Conservation (phyloP, 805 yeast genomes). For the Candida lessepsii region DNA sequence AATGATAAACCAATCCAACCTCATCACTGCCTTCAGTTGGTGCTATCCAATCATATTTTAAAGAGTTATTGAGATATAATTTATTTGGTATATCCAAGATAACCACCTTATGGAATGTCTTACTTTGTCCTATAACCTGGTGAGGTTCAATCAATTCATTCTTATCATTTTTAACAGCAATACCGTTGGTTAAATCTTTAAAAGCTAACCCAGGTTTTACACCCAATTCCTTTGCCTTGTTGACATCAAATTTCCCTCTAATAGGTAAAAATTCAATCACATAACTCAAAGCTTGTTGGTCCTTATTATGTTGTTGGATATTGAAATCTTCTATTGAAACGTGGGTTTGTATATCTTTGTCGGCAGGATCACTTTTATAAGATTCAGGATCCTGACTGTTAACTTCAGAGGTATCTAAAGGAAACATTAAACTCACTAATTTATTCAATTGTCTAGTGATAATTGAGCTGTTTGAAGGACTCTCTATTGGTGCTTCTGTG, state of each 20-base stretch:
- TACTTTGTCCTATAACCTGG: conserved; percentile 68
- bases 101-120: conserved; percentile 57
- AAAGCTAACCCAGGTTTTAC: conserved; percentile 64
- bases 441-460: conserved; percentile 25
- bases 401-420: conserved; percentile 42
- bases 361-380: conserved; percentile 37
- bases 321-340: conserved; percentile 18
- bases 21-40: conserved; percentile 32
- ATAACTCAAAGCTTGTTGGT: conserved; percentile 57
- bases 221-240: conserved; percentile 65
- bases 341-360: conserved; percentile 39
- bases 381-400: conserved; percentile 38
- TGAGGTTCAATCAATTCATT: conserved; percentile 63
- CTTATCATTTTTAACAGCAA: conserved; percentile 51
- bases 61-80: conserved; percentile 37
- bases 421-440: conserved; percentile 57
- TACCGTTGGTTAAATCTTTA: conserved; percentile 59
- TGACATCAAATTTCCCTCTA: conserved; percentile 73
- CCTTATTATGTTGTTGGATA: conserved; percentile 8
- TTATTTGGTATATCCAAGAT: conserved; percentile 71
- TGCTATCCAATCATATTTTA: conserved; percentile 32
- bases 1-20: conserved; percentile 66
- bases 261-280: conserved; percentile 63
- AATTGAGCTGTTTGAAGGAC: neutral
- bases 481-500: conserved; percentile 14